Evolutionary conservation across 2,329 filamentous ascomycete genomes (phyloP), one percentile per base, ranked within the genome.

Genomic region (Claviceps monticola): DNA sequence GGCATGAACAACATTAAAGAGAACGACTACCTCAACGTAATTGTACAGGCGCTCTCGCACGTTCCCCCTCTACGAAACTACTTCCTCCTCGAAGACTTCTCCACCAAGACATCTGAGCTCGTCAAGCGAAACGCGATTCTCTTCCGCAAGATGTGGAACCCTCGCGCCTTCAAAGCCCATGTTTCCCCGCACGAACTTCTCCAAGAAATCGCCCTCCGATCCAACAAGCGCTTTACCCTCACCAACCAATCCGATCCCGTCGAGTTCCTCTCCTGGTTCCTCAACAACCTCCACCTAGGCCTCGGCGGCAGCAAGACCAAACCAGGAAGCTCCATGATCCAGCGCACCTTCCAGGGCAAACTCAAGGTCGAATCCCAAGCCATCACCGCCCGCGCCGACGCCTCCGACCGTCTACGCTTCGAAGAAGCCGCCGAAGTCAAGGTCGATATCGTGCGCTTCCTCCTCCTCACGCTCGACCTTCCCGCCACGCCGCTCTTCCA

Each of bases 1-100:
- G 93, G 93, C 58, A 94, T 98, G 87, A 98, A 98, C 76, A 98
- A 98, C 70, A 96, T 98, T 75, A 98, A 98, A 69, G 88, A 93
- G 53, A 98, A 98, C 70, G 93, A 98, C 72, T 98, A 98, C 71
- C 78, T 97, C 63, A 98, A 98, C 64, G 91, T 95, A 26, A 80
- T 96, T 3, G 84, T 95, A 48, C 93, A 98, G 67, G 84, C 90
- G 6, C 76, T 98, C 39, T 84, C 91, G 2, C 93, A 98, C 67
- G 88, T 97, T 26, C 74, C 83, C 19, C 91, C 93, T 4, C 73
- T 98, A 58, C 82, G 93, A 37, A 96, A 97, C 66, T 97, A 82
- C 70, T 83, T 97, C 64, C 82, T 98, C 61, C 78, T 97, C 1
- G 88, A 95, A 63, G 79, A 94, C 59, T 83, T 96, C 49, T 75